A percentile compares a stretch with the other conserved stretches of the same genome.
phyloP scores from a whole-genome alignment of 192 early-diverging fungal genomes.

The Entophlyctis luteolus region DNA sequence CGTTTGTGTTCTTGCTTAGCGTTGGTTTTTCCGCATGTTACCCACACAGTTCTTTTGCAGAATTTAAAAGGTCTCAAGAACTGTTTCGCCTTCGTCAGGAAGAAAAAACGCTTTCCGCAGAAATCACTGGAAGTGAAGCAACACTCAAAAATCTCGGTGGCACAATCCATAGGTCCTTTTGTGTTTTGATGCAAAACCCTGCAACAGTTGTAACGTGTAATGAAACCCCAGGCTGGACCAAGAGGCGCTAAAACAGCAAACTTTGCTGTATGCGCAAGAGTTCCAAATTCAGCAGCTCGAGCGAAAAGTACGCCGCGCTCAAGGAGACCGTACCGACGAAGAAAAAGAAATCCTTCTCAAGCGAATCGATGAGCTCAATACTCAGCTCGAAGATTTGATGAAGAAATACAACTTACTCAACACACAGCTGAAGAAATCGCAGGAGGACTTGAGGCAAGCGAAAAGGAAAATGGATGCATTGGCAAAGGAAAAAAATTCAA shows the following conservation, averaged over 20 bases:
- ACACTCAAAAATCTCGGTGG: constrained; percentile 44
- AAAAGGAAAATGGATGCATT: constrained; percentile 44
- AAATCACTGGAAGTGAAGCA: constrained; percentile 53
- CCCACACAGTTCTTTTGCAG: constrained; percentile 21
- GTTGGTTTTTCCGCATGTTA: background rate
- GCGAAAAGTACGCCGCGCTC: constrained; percentile 53
- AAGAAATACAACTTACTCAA: constrained; percentile 44
- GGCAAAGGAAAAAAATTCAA: constrained; percentile 39
- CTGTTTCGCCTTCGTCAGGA: constrained; percentile 55
- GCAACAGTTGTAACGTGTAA: too few species aligned
- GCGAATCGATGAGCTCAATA: constrained; percentile 46
- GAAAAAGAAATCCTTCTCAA: constrained; percentile 52
- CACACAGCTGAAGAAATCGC: constrained; percentile 54
- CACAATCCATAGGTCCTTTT: constrained; percentile 52
- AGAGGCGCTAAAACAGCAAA: constrained; percentile 55
- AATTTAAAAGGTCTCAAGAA: constrained; percentile 55
- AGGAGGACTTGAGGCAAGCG: constrained; percentile 53
- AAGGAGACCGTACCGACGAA: constrained; percentile 60
- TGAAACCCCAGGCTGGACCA: constrained; percentile 45
- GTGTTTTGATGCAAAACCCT: too few species aligned
- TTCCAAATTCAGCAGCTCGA: constrained; percentile 63
- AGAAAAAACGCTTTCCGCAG: constrained; percentile 50
- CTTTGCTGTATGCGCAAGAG: constrained; percentile 55
- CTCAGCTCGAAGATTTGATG: constrained; percentile 41
- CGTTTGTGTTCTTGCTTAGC: constrained; percentile 28